Evolutionary conservation across 2,329 filamentous ascomycete species (phyloP).

Genomic region (Beauveria sp.): DNA sequence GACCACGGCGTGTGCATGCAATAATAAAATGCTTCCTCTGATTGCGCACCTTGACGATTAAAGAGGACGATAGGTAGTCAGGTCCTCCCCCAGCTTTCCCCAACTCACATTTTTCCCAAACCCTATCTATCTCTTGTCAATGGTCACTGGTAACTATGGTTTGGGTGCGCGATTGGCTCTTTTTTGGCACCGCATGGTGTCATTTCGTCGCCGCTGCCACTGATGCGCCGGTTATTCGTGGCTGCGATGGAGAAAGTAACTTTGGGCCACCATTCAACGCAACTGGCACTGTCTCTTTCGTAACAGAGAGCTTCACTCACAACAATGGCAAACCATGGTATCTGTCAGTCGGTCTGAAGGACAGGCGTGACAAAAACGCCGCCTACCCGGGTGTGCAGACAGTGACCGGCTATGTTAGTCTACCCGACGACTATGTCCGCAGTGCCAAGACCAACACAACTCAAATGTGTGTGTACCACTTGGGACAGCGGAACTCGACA

Average conservation of each 20-base stretch:
- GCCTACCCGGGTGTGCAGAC: not conserved
- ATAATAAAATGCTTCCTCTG: not conserved
- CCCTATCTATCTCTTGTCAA: not conserved
- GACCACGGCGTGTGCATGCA: not conserved
- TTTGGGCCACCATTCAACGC: not conserved
- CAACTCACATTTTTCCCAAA: not conserved
- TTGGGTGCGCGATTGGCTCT: not conserved
- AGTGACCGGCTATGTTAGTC: not conserved
- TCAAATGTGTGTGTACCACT: not conserved
- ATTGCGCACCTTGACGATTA: not conserved
- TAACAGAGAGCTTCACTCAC: not conserved
- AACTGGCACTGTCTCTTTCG: not conserved
- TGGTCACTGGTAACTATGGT: not conserved
- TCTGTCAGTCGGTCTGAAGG: not conserved
- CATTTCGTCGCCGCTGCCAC: not conserved
- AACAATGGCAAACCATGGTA: not conserved
- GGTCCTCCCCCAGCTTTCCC: not conserved
- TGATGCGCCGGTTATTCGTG: not conserved
- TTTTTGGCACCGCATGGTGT: not conserved
- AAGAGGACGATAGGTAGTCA: no score
- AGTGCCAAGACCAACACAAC: not conserved
- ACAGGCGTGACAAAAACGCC: not conserved
- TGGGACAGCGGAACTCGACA: not conserved
- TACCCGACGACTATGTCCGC: not conserved
- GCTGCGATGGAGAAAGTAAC: not conserved